A percentile compares a stretch with the other conserved stretches of the same genome.
Evolutionary conservation across 176 grass and related monocot genomes (phyloP).

Genomic region (Phoenix dactylifera): DNA sequence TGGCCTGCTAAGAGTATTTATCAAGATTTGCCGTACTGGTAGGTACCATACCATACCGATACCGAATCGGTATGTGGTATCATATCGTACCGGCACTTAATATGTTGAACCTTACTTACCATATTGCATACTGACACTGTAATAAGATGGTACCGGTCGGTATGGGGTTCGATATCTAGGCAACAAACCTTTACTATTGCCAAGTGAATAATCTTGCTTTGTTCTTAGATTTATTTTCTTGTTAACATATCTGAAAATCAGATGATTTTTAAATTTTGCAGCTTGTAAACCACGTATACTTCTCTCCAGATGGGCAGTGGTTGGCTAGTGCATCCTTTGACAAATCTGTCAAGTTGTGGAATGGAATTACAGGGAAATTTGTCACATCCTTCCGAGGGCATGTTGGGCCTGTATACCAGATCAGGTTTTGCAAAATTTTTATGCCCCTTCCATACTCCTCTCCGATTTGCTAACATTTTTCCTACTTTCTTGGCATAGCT

Average conservation of each 20-base stretch:
- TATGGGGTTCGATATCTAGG: no score
- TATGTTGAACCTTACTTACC: no score
- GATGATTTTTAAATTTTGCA: constrained; percentile 21
- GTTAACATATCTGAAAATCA: neutral
- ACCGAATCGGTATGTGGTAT: no score
- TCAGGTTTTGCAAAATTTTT: constrained; percentile 40
- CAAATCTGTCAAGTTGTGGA: constrained; percentile 96
- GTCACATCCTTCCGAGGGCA: constrained; percentile 77
- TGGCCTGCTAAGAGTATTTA: no score
- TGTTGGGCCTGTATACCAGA: constrained; percentile 90
- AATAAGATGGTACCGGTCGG: no score
- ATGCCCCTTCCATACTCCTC: neutral
- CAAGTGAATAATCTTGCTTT: neutral
- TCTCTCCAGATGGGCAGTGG: constrained; percentile 98
- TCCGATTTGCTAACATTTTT: neutral
- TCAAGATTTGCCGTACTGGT: no score
- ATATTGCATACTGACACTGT: no score
- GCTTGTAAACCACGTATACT: constrained; percentile 98
- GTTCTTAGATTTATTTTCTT: neutral
- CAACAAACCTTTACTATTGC: no score
- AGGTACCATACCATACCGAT: no score
- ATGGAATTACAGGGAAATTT: constrained; percentile 88
- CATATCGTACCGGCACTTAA: no score
- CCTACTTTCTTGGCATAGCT: constrained; percentile 27
- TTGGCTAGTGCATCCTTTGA: constrained; percentile 97